Conservation (phyloP, 164 flowering plant genomes). For the Amborella trichopoda region DNA sequence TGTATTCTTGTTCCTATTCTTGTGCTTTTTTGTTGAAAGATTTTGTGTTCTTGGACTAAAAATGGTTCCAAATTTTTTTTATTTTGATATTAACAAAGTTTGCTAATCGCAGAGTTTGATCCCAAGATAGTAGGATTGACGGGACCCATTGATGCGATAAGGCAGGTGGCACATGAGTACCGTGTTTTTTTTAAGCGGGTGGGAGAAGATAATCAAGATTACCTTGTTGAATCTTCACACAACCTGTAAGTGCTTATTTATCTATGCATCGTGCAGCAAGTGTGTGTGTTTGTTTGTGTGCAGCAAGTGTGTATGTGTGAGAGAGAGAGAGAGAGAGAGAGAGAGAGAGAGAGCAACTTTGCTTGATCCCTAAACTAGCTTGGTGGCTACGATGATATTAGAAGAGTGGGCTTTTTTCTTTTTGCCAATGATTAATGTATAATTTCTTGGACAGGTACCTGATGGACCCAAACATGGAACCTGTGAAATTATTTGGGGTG, state of each 20-base stretch:
- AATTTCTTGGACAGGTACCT: constrained; percentile 45
- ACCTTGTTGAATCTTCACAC: constrained; percentile 77
- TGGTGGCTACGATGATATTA: constrained; percentile 1
- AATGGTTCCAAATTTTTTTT: background rate
- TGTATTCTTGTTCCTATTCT: background rate
- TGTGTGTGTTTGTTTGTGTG: no score
- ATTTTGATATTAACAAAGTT: no score
- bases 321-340: no score
- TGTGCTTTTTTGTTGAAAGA: background rate
- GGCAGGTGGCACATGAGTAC: constrained; percentile 78
- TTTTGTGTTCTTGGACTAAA: background rate
- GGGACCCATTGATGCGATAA: constrained; percentile 37
- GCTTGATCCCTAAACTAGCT: background rate
- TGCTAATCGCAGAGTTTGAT: constrained; percentile 57
- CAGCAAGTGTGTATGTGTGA: no score
- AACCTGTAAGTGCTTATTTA: constrained; percentile 40
- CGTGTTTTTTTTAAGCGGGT: constrained; percentile 68
- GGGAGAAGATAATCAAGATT: constrained; percentile 80
- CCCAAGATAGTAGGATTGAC: constrained; percentile 71
- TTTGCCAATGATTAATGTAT: background rate
- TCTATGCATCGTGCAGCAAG: background rate
- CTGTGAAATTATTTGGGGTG: constrained; percentile 56
- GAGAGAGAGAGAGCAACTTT: no score
- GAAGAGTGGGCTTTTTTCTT: background rate
- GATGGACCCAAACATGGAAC: constrained; percentile 63